Conservation (phyloP, 306 rosid species). For the Nissolia schottii region DNA sequence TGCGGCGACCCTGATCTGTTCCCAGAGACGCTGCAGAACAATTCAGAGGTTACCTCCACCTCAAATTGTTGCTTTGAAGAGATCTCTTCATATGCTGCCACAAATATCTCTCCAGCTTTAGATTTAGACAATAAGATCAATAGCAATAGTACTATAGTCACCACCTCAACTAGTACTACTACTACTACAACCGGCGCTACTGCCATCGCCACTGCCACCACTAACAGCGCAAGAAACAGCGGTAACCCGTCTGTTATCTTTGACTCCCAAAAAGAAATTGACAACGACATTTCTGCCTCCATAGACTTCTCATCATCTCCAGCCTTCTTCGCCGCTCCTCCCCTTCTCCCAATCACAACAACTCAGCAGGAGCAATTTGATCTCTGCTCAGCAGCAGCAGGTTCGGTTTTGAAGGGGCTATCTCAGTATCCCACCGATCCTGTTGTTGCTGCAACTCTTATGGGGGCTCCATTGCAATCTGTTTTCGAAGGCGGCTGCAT, state of each 20-base stretch:
- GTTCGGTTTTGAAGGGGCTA: conserved; percentile 58
- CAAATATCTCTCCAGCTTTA: conserved; percentile 41
- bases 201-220: neutral
- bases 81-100: conserved; percentile 54
- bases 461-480: conserved; percentile 46
- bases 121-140: conserved; percentile 45
- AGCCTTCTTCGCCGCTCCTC: conserved; percentile 55
- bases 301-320: conserved; percentile 74
- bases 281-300: conserved; percentile 89
- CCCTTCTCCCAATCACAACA: conserved; percentile 32
- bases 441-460: conserved; percentile 39
- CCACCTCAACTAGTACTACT: conserved; percentile 23
- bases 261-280: conserved; percentile 75
- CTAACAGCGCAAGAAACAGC: conserved; percentile 26
- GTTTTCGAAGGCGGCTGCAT: conserved; percentile 74
- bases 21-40: conserved; percentile 67
- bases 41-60: conserved; percentile 74
- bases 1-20: conserved; percentile 69
- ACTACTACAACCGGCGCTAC: neutral
- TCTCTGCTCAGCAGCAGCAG: conserved; percentile 40
- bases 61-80: conserved; percentile 75
- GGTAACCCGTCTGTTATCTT: conserved; percentile 56
- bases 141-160: conserved; percentile 31
- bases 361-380: conserved; percentile 54
- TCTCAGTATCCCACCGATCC: conserved; percentile 42